phyloP scores from a whole-genome alignment of 257 asterid species.

The Craterostigma plantagineum region DNA sequence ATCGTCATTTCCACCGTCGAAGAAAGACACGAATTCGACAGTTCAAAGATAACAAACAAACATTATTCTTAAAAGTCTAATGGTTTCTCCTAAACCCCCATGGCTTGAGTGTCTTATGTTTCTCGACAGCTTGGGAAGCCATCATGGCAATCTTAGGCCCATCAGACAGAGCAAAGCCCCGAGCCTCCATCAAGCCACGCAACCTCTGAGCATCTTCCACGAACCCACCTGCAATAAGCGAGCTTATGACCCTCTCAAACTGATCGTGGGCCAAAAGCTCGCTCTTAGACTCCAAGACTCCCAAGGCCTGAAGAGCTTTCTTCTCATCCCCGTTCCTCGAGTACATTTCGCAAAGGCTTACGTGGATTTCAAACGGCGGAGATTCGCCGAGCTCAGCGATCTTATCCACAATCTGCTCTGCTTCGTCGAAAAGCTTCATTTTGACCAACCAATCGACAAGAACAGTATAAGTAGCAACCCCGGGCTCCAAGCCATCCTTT shows the following conservation, averaged over 20 bases:
- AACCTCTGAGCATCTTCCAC: slow-evolving; percentile 45
- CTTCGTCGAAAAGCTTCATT: slow-evolving; percentile 60
- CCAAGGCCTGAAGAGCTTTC: slow-evolving; percentile 71
- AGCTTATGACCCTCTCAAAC: slow-evolving; percentile 38
- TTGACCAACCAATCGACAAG: slow-evolving; percentile 65
- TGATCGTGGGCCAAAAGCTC: slow-evolving; percentile 36
- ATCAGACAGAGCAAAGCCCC: slow-evolving; percentile 21
- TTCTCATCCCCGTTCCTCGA: slow-evolving; percentile 39
- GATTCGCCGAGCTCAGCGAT: slow-evolving; percentile 53
- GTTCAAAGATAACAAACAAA: too few species aligned
- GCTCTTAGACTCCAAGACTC: slow-evolving; percentile 61
- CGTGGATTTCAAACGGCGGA: slow-evolving; percentile 54
- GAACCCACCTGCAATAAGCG: slow-evolving; percentile 45
- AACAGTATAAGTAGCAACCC: slow-evolving; percentile 51
- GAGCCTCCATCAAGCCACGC: slow-evolving; percentile 30
- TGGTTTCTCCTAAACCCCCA: too few species aligned
- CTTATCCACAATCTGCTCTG: slow-evolving; percentile 58
- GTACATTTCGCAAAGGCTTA: slow-evolving; percentile 72
- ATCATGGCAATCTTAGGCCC: too few species aligned
- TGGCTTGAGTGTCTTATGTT: too few species aligned
- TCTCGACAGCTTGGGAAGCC: too few species aligned
- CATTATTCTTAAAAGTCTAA: too few species aligned
- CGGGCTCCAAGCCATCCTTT: slow-evolving; percentile 56
- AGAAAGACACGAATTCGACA: too few species aligned
- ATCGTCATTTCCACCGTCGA: too few species aligned